phyloP scores from a whole-genome alignment of 2,329 filamentous ascomycete species.

The Aspergillus sp. region DNA sequence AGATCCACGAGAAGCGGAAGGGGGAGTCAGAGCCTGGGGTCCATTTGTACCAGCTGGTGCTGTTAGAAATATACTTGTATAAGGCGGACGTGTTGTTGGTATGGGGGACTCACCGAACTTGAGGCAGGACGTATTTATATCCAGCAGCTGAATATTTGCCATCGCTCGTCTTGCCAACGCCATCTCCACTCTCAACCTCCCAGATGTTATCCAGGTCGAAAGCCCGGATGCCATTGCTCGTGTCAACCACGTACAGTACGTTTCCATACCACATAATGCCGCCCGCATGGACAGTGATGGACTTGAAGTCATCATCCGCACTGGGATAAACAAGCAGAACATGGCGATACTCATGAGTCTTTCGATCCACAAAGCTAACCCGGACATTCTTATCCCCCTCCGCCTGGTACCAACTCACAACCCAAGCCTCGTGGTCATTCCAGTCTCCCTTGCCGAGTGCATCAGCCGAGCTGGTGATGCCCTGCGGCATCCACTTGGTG shows the following conservation, averaged over 20 bases:
- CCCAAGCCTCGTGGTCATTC: conserved; percentile 34
- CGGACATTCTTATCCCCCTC: conserved; percentile 27
- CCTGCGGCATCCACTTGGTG: conserved; percentile 37
- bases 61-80: too few relatives aligned
- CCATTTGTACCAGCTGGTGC: too few relatives aligned
- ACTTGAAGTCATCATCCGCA: conserved; percentile 34
- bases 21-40: conserved; percentile 13
- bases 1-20: conserved; percentile 37
- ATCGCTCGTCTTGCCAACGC: conserved; percentile 31
- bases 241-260: conserved; percentile 38
- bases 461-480: conserved; percentile 37
- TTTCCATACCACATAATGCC: conserved; percentile 40
- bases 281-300: conserved; percentile 36
- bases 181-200: conserved; percentile 33
- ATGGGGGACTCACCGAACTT: conserved; percentile 27
- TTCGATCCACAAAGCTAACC: conserved; percentile 34
- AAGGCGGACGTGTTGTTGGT: too few relatives aligned
- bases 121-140: conserved; percentile 37
- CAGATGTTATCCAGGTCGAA: conserved; percentile 41
- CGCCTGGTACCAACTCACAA: conserved; percentile 37
- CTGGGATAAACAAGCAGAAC: conserved; percentile 37
- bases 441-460: conserved; percentile 30
- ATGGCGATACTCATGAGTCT: conserved; percentile 32
- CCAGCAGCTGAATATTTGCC: conserved; percentile 30
- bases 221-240: conserved; percentile 34